Conservation (phyloP, 306 rosid genomes). For the Prinsepia uniflora region DNA sequence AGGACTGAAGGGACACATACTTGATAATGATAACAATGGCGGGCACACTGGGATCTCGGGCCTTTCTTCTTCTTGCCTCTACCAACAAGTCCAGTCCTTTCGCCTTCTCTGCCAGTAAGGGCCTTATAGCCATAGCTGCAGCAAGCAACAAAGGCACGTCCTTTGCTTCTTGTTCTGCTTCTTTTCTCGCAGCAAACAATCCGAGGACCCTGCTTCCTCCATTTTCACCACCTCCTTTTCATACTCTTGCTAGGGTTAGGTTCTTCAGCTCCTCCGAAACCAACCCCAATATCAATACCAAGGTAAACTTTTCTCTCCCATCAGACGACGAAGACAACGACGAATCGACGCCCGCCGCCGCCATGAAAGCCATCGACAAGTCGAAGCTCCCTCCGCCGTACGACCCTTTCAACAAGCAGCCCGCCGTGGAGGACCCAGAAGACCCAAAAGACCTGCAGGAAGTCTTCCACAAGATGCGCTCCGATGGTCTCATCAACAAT, state of each 20-base stretch:
- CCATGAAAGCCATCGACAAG: slow-evolving; percentile 15
- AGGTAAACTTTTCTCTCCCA: slow-evolving; percentile 36
- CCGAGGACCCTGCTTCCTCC: background rate
- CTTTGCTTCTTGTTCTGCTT: background rate
- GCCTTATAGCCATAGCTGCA: background rate
- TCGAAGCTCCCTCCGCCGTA: slow-evolving; percentile 32
- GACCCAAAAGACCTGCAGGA: slow-evolving; percentile 72
- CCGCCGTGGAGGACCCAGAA: slow-evolving; percentile 41
- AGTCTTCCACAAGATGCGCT: slow-evolving; percentile 59
- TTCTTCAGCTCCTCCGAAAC: slow-evolving; percentile 21
- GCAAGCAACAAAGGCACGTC: background rate
- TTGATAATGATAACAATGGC: background rate
- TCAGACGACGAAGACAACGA: slow-evolving; percentile 30
- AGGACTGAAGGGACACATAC: background rate
- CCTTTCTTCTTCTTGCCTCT: background rate
- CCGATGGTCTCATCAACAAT: slow-evolving; percentile 50
- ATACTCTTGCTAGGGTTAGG: background rate
- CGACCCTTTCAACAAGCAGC: slow-evolving; percentile 65
- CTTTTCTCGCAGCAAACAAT: background rate
- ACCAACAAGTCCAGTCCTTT: background rate
- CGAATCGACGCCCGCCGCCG: background rate
- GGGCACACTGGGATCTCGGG: background rate
- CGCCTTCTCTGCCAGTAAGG: background rate
- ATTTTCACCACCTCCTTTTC: background rate
- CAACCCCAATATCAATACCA: slow-evolving; percentile 26